Base-by-base conservation (phyloP, 2,329 filamentous ascomycete genomes). In the Diplodia mutila region DNA sequence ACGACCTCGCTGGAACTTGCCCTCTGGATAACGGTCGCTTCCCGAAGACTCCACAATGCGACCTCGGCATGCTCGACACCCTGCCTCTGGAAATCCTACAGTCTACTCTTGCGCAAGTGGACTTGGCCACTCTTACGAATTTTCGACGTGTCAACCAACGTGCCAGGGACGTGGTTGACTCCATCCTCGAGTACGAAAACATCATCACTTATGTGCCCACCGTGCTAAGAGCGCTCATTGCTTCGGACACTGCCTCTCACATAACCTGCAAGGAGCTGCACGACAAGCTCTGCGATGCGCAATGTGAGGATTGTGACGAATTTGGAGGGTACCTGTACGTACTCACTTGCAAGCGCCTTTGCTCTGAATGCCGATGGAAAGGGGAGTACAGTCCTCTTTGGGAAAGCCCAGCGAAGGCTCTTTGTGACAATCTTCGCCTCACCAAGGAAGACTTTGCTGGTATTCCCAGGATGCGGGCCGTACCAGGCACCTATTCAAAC, bases 271-370 rank as follows among this genome's bases (percentile, higher is more conserved):
- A 72, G 39, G 68, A 72, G 2, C 73, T 83, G 18, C 79, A 76
- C 72, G 29, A 73, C 18, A 76, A 72, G 14, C 72, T 83, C 23
- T 75, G 65, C 54, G 75, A 71, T 9, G 66, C 66, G 8, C 64
- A 73, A 53, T 83, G 80, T 70, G 72, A 72, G 52, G 69, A 42
- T 9, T 82, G 80, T 71, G 72, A 73, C n/a, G 70, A 73, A 18
- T 80, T 81, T 67, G 80, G 77, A 39, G 73, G 72, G 49, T 77
- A 80, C 67, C 71, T 82, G 57, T 81, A 81, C 69, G 74, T 81
- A 23, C 71, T 82, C 51, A 76, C 73, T 55, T 80, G 78, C 70
- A 70, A 70, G 34, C 77, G 80, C 1, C 78, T 82, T 59, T 83
- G 80, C 71, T 80, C 3, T 9, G n/a, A 46, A 21, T 21, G 42